A percentile compares a stretch with the other conserved stretches of the same genome.
These are phyloP conservation scores for Alternaria novae-zelandiae DNA, from an alignment of 2,329 filamentous ascomycete species.

Conservation along the genomic window DNA sequence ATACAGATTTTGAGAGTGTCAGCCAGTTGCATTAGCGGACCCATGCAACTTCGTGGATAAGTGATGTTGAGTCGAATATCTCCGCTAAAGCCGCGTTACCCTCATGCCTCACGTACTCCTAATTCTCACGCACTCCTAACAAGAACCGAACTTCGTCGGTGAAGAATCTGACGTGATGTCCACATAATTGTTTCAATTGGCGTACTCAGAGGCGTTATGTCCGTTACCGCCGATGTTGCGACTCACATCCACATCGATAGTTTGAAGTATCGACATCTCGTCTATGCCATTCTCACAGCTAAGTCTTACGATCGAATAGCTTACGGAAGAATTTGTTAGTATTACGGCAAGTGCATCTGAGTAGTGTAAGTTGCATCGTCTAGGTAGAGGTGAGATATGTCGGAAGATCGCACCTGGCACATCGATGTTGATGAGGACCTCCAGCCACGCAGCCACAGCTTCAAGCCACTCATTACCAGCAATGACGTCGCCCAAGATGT, in stretches of 20 bases:
- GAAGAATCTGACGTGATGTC: background rate
- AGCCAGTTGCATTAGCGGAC: background rate
- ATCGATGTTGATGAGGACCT: background rate
- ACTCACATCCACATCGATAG: background rate
- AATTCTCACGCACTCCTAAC: background rate
- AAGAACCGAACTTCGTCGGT: background rate
- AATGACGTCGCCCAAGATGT: constrained; percentile 11
- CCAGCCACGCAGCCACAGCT: constrained; percentile 10
- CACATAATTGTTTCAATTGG: background rate
- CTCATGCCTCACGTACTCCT: background rate
- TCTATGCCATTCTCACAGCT: background rate
- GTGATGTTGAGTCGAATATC: background rate
- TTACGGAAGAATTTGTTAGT: background rate
- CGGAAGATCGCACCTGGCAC: background rate
- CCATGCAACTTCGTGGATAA: background rate
- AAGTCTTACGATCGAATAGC: background rate
- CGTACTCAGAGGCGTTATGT: background rate
- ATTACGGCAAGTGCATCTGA: accelerated
- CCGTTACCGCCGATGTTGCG: background rate
- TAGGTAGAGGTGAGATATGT: background rate
- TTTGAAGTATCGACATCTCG: background rate
- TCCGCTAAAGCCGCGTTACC: background rate
- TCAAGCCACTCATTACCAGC: constrained; percentile 8
- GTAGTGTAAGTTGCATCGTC: background rate
- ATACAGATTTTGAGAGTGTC: background rate